A percentile compares a stretch with the other conserved stretches of the same genome.
These are phyloP conservation scores for Gelatoporia subvermispora DNA, from an alignment of 768 basidiomycete species.

Conservation along the genomic window DNA sequence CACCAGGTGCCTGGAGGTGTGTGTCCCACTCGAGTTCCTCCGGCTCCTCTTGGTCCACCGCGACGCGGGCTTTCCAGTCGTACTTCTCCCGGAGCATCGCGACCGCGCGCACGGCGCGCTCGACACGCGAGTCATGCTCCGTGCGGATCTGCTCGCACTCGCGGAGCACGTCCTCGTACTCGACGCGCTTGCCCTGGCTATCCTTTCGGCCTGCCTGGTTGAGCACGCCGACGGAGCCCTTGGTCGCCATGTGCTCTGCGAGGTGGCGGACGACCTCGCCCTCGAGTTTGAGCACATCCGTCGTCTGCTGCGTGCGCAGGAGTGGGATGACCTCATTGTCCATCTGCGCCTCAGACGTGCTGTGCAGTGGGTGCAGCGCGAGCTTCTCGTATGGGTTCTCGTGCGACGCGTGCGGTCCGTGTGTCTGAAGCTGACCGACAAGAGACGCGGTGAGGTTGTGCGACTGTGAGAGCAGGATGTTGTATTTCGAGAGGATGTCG, in stretches of 20 bases:
- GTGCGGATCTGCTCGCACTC: constrained; percentile 64
- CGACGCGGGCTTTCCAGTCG: constrained; percentile 79
- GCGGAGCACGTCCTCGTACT: constrained; percentile 54
- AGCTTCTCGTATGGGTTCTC: constrained; percentile 58
- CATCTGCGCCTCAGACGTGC: constrained; percentile 59
- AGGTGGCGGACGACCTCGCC: constrained; percentile 68
- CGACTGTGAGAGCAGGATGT: constrained; percentile 76
- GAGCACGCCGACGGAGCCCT: constrained; percentile 28
- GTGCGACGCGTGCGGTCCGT: constrained; percentile 9
- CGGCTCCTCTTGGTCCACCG: constrained; percentile 73
- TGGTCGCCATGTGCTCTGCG: constrained; percentile 51
- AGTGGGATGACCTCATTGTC: constrained; percentile 72
- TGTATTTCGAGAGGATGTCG: constrained; percentile 83
- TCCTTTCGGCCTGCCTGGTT: constrained; percentile 21
- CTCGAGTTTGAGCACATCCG: constrained; percentile 67
- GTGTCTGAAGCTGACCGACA: constrained; percentile 26
- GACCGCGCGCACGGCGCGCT: constrained; percentile 76
- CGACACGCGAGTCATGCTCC: constrained; percentile 72
- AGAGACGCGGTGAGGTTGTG: constrained; percentile 70
- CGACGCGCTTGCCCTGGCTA: constrained; percentile 27
- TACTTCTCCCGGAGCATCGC: constrained; percentile 73
- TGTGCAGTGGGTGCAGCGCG: constrained; percentile 46
- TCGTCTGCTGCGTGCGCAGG: constrained; percentile 75
- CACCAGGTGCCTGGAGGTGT: constrained; percentile 24
- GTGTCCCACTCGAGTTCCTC: constrained; percentile 75